Evolutionary conservation across 495 filamentous ascomycete genomes (phyloP), one percentile per base, ranked within the genome.

Genomic region (Aspergillus affinis): DNA sequence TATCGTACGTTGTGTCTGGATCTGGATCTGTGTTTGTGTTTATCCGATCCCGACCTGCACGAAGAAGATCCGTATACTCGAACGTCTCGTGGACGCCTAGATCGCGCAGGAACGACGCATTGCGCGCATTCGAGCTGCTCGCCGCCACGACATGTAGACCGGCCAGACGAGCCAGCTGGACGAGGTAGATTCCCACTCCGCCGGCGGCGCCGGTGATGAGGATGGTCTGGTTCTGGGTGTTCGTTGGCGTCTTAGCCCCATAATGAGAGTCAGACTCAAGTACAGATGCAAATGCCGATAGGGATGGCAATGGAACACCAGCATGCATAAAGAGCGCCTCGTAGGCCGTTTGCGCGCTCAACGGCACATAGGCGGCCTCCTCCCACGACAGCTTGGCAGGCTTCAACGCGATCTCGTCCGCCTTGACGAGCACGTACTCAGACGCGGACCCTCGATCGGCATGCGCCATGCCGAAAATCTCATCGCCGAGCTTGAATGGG

Each of bases 201-300:
- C 75, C 75, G 0, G 69, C 61, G 18, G 69, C 72, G n/a, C 73
- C 75, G 4, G 73, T 75, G 23, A 75, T 66, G 32, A 77, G 46
- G 13, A 74, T 46, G 1, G 30, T 32, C 30, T 32, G 30, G 30
- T 1, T 32, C 7, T 32, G 30, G 30, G n/a, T 41, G 41, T 46
- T 61, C 54, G 20, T 18, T 26, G 23, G 23, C 48, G 26, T 23
- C 45, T 47, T 17, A 13, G 51, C 53, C 12, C n/a, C 12, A 26
- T 26, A 26, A n/a, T n/a, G n/a, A n/a, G n/a, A n/a, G n/a, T 4
- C 23, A 26, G 23, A 4, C 23, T 2, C 23, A 49, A 15, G 20
- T 18, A 18, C 41, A 1, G 23, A 15, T 13, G 21, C 17, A 29
- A 23, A 49, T 7, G 48, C 48, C 36, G 60, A 53, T 23, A 48